These are phyloP conservation scores for Thraustochytrium striatum DNA, from an alignment of 352 stramenopile species.

Conservation along the genomic window DNA sequence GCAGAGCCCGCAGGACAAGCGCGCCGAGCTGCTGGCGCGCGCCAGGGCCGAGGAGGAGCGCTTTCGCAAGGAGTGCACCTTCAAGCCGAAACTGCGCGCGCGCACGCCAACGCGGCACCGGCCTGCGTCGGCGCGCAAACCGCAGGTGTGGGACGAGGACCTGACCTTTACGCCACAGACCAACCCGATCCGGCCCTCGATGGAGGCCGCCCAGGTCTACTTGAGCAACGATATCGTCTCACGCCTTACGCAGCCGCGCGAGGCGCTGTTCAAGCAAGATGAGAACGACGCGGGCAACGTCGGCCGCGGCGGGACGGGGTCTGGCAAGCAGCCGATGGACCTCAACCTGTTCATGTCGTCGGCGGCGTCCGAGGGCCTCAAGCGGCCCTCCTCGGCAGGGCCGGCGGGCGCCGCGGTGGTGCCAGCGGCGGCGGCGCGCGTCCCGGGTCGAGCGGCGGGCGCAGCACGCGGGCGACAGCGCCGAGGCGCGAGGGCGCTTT, in stretches of 20 bases:
- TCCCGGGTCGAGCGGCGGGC: no score
- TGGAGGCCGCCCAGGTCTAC: slow-evolving; percentile 50
- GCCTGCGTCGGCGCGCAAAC: not conserved
- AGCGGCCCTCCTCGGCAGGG: no score
- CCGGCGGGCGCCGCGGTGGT: no score
- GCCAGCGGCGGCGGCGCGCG: no score
- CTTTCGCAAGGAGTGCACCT: slow-evolving; percentile 53
- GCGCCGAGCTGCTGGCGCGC: slow-evolving; percentile 32
- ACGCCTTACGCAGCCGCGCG: slow-evolving; percentile 36
- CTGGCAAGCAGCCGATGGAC: no score
- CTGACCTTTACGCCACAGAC: slow-evolving; percentile 48
- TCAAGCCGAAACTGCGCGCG: slow-evolving; percentile 46
- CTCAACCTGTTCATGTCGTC: no score
- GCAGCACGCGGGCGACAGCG: not conserved
- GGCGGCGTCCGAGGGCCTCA: no score
- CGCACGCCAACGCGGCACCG: slow-evolving; percentile 8
- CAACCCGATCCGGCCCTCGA: slow-evolving; percentile 47
- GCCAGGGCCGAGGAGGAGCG: slow-evolving; percentile 46
- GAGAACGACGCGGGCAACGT: slow-evolving; percentile 30
- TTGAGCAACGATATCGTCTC: slow-evolving; percentile 49
- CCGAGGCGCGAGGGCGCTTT: slow-evolving; percentile 32
- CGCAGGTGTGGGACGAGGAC: slow-evolving; percentile 25
- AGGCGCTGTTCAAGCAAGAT: not conserved
- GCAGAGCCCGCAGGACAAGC: slow-evolving; percentile 28
- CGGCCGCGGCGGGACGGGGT: no score